phyloP scores from a whole-genome alignment of 163 green algal species.

The Chlamydomonas reinhardtii region DNA sequence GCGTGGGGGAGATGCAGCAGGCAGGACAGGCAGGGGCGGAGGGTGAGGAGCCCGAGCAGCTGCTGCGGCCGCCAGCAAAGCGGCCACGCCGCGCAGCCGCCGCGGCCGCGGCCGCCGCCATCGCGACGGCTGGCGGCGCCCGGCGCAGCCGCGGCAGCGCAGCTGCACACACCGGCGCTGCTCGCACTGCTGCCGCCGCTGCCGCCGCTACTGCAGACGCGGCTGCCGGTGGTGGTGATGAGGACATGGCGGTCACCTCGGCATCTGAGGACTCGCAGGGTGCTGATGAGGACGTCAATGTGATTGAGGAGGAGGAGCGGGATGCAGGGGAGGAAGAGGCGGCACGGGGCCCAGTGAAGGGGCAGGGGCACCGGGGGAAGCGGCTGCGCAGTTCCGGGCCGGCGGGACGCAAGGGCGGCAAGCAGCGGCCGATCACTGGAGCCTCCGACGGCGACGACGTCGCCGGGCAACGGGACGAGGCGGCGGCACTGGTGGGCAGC shows the following conservation, averaged over 20 bases:
- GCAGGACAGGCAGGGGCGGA: too few species aligned
- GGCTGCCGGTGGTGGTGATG: background rate
- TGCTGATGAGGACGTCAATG: too few species aligned
- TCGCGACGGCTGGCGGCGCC: background rate
- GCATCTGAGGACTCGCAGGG: too few species aligned
- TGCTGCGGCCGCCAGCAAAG: background rate
- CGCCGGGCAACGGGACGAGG: too few species aligned
- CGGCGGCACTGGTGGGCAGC: too few species aligned
- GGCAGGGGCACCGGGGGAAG: background rate
- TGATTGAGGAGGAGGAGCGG: background rate
- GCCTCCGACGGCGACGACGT: background rate
- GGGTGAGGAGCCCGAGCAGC: too few species aligned
- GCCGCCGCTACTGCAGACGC: too few species aligned
- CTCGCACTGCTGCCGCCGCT: too few species aligned
- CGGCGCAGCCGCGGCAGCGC: background rate
- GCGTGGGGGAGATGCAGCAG: too few species aligned
- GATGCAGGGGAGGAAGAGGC: background rate
- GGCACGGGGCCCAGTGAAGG: too few species aligned
- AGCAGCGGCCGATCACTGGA: background rate
- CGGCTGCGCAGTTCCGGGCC: background rate
- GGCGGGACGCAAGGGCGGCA: background rate
- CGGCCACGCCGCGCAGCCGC: background rate
- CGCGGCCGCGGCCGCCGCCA: background rate
- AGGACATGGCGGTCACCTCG: too few species aligned
- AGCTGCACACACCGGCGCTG: too few species aligned